Evolutionary conservation across 108 stramenopile species (phyloP).

Genomic region (Nannochloropsis gaditana): DNA sequence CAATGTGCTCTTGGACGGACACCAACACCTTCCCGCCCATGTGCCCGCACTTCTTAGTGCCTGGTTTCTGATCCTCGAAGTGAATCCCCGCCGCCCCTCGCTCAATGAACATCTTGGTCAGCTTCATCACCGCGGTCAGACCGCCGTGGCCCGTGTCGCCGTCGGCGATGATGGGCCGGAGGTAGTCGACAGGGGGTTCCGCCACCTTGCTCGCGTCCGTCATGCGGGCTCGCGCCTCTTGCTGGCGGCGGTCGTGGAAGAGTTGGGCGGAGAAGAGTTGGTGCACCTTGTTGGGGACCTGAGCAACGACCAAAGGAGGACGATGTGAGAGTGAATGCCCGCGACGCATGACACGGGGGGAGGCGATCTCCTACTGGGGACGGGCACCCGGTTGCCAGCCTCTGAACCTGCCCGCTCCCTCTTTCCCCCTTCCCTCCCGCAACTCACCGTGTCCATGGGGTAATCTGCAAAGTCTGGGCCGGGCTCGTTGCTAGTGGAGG

Average conservation of each 20-base stretch:
- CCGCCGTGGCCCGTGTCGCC: constrained; percentile 83
- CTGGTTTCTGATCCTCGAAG: constrained; percentile 69
- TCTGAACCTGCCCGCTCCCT: background rate
- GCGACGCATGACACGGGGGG: background rate
- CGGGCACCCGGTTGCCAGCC: background rate
- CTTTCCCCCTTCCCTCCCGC: background rate
- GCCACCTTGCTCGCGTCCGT: constrained; percentile 53
- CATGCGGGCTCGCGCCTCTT: constrained; percentile 68
- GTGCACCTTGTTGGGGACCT: constrained; percentile 61
- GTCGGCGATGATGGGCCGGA: constrained; percentile 87
- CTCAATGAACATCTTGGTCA: constrained; percentile 86
- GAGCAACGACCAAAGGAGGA: too few species aligned
- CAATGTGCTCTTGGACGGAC: constrained; percentile 85
- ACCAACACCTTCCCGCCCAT: constrained; percentile 69
- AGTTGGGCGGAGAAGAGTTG: constrained; percentile 85
- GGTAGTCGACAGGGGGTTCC: constrained; percentile 71
- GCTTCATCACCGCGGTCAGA: constrained; percentile 86
- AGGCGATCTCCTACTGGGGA: background rate
- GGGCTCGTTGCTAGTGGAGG: constrained; percentile 84
- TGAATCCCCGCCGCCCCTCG: constrained; percentile 78
- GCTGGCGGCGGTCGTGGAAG: constrained; percentile 84
- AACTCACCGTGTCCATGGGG: constrained; percentile 46
- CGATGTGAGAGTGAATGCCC: too few species aligned
- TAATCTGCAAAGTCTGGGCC: constrained; percentile 83
- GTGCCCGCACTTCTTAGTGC: constrained; percentile 96